A percentile compares a stretch with the other conserved stretches of the same genome.
These are phyloP conservation scores for Dimocarpus longan DNA, from an alignment of 345 rosid species.

Conservation along the genomic window DNA sequence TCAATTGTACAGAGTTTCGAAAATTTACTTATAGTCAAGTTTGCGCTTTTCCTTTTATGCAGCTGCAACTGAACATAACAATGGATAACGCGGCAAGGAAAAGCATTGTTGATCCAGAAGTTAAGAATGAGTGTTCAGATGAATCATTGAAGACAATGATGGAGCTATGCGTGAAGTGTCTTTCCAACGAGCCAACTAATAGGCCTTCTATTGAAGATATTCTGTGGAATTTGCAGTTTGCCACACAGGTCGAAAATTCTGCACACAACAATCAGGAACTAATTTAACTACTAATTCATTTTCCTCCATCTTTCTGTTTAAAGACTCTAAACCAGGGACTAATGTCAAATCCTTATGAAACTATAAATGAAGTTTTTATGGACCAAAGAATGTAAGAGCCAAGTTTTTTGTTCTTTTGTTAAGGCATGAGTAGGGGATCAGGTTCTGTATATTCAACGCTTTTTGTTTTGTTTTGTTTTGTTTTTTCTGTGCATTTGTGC, in stretches of 20 bases:
- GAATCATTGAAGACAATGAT: constrained; percentile 56
- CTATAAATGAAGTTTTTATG: neutral
- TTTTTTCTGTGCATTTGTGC: too few relatives aligned
- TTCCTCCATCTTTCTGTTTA: neutral
- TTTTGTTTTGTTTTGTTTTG: too few relatives aligned
- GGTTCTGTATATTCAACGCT: neutral
- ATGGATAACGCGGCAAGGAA: constrained; percentile 42
- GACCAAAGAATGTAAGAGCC: neutral
- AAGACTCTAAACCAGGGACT: neutral
- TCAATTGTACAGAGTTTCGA: too few relatives aligned
- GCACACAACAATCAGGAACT: constrained; percentile 12
- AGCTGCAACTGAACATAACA: constrained; percentile 48
- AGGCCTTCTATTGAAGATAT: constrained; percentile 64
- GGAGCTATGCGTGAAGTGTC: constrained; percentile 50
- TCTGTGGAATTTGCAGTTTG: constrained; percentile 69
- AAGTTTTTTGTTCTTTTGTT: too few relatives aligned
- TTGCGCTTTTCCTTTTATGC: constrained; percentile 14
- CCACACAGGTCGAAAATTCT: constrained; percentile 53
- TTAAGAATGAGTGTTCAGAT: constrained; percentile 51
- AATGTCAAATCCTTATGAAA: too few relatives aligned
- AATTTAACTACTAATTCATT: neutral
- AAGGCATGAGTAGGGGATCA: neutral
- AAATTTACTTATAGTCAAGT: neutral
- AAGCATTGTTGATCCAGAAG: constrained; percentile 48
- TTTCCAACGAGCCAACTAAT: constrained; percentile 33